Evolutionary conservation across 345 rosid genomes (phyloP), one percentile per base, ranked within the genome.

Genomic region (Rhodamnia rubescens): DNA sequence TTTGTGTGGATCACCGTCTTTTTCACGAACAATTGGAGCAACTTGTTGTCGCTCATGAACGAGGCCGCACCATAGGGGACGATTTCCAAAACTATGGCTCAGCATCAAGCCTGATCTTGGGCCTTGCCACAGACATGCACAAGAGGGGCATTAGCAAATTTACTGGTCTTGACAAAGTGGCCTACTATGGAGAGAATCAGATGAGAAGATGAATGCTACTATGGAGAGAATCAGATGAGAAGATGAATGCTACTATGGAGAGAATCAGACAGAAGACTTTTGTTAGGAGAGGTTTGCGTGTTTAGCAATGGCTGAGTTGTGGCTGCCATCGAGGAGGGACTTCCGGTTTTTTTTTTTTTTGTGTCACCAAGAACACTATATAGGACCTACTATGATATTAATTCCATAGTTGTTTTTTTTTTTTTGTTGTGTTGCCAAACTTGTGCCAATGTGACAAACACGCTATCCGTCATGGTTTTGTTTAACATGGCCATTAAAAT

Each of bases 241-340:
- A n/a, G n/a, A n/a, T n/a, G n/a, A n/a, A n/a, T n/a, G n/a, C n/a
- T n/a, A n/a, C n/a, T n/a, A n/a, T n/a, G n/a, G n/a, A n/a, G n/a
- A n/a, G n/a, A n/a, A 90, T 49, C 56, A 92, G 81, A 44, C 85
- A 89, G 81, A n/a, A 90, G 83, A 55, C 55, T 83, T n/a, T 85
- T 93, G 53, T 53, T 82, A 29, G n/a, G 27, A 87, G 90, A 89
- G 64, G 89, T 36, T 84, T 83, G 88, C 20, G 87, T 56, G 87
- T 89, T 50, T 53, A 94, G 87, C 14, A 93, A 94, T 85, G 95
- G 95, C 86, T 89, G 90, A 27, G 84, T 57, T 85, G 51, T 20
- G 83, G 74, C 57, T 2, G 89, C 89, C 92, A 90, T 92, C 32
- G 47, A 69, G 78, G 40, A 18, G 78, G 32, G 78, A 69, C 7